A percentile compares a stretch with the other conserved stretches of the same genome.
These are phyloP conservation scores for Cucurbita ficifolia DNA, from an alignment of 306 rosid species.

Conservation along the genomic window DNA sequence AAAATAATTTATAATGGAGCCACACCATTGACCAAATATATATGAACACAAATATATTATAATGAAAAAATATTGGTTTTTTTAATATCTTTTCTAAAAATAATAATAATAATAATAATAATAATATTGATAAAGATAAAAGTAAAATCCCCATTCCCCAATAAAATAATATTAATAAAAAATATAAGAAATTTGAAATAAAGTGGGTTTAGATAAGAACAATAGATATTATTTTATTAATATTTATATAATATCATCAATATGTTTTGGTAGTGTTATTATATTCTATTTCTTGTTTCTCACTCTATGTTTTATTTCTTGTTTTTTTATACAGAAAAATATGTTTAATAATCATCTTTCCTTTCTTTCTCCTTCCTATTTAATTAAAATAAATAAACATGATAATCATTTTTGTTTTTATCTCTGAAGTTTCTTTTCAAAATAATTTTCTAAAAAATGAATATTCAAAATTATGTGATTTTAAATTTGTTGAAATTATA, in stretches of 20 bases:
- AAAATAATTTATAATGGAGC: not conserved
- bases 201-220: constrained; percentile 7
- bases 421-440: not conserved
- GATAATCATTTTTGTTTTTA: not conserved
- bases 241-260: not conserved
- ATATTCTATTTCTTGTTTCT: not conserved
- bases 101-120: too few species aligned
- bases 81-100: not conserved
- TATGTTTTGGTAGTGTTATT: not conserved
- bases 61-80: not conserved
- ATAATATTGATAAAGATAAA: not conserved
- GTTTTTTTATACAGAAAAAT: not conserved
- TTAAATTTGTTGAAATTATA: not conserved
- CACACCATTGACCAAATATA: not conserved
- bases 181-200: not conserved
- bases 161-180: constrained; percentile 1
- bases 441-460: not conserved
- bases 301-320: not conserved
- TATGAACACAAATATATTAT: not conserved
- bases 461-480: not conserved
- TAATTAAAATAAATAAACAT: not conserved
- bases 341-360: not conserved
- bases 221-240: not conserved
- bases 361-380: not conserved
- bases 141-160: constrained; percentile 3